Conservation (phyloP, 2,329 filamentous ascomycete species). For the Sporothrix luriei region DNA sequence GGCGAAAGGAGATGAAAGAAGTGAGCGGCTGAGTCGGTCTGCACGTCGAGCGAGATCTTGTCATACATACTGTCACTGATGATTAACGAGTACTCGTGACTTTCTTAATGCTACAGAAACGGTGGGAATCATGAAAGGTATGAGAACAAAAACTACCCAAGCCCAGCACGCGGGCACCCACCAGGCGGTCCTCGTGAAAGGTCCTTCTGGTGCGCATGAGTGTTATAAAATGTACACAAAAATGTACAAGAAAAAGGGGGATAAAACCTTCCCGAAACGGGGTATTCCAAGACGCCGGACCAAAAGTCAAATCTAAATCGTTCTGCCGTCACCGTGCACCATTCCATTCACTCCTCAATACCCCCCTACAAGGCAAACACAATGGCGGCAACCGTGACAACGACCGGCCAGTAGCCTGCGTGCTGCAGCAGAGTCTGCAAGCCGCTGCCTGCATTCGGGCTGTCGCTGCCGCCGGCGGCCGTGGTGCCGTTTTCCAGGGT, state of each 20-base stretch:
- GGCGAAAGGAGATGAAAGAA: constrained; percentile 48
- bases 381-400: constrained; percentile 49
- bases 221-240: neutral
- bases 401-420: constrained; percentile 56
- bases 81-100: neutral
- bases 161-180: neutral
- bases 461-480: constrained; percentile 50
- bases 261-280: neutral
- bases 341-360: too few relatives aligned
- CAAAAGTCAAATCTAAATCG: constrained; percentile 6
- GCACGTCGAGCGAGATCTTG: neutral
- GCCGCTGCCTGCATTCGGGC: constrained; percentile 44
- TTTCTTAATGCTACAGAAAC: constrained; percentile 7
- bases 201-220: neutral
- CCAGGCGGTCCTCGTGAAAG: neutral
- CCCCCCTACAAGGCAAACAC: constrained; percentile 48
- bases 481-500: constrained; percentile 70
- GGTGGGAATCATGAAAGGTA: neutral
- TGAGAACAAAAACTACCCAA: neutral
- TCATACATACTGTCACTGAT: too few relatives aligned
- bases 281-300: constrained; percentile 28
- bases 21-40: too few relatives aligned
- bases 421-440: constrained; percentile 43
- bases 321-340: neutral
- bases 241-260: neutral